These are phyloP conservation scores for Phanerochaete carnosa DNA, from an alignment of 768 basidiomycete species.

Conservation along the genomic window DNA sequence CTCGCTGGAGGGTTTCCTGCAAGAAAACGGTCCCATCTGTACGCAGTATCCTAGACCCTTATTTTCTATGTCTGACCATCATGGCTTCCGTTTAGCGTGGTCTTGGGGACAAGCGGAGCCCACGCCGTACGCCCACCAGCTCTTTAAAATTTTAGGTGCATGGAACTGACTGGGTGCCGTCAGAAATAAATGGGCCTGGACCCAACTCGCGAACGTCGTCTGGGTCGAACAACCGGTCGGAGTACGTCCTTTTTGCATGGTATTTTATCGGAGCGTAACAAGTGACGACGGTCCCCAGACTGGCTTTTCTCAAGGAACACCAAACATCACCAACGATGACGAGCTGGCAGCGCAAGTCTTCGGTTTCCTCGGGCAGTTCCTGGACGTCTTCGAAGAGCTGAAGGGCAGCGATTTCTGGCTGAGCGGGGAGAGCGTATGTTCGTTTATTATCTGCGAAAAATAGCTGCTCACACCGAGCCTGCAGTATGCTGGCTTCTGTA, in stretches of 20 bases:
- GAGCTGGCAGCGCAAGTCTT: conserved; percentile 50
- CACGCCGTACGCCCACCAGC: conserved; percentile 31
- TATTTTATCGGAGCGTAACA: background rate
- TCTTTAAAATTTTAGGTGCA: background rate
- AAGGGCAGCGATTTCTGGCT: conserved; percentile 70
- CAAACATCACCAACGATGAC: conserved; percentile 54
- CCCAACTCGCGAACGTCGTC: conserved; percentile 66
- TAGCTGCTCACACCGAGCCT: background rate
- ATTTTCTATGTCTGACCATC: background rate
- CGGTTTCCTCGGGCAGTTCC: conserved; percentile 66
- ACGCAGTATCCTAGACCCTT: conserved; percentile 16
- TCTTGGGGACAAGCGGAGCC: conserved; percentile 57
- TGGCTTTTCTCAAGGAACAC: conserved; percentile 67
- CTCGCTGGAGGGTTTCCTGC: conserved; percentile 65
- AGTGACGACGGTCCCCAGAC: conserved; percentile 29
- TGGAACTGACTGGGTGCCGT: background rate
- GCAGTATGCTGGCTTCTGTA: conserved; percentile 33
- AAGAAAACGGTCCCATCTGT: conserved; percentile 65
- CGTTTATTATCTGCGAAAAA: background rate
- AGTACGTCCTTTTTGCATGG: conserved; percentile 9
- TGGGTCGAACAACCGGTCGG: conserved; percentile 80
- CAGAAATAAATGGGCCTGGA: conserved; percentile 60
- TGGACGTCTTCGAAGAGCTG: conserved; percentile 66
- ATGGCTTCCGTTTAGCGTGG: conserved; percentile 39
- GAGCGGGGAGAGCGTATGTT: conserved; percentile 67